These are phyloP conservation scores for Monosporozyma siamensis DNA, from an alignment of 805 yeast species.

Conservation along the genomic window DNA sequence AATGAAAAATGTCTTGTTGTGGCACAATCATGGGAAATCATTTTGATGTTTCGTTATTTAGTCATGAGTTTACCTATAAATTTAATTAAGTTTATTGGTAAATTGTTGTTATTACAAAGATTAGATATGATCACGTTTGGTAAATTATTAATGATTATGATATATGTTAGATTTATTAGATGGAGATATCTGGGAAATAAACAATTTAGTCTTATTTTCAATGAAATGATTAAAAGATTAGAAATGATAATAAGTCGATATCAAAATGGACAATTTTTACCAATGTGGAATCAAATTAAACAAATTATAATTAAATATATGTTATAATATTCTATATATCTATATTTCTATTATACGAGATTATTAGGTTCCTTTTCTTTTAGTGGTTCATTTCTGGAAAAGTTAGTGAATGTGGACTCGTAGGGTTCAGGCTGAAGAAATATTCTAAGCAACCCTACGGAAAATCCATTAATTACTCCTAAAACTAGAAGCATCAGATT, in stretches of 20 bases:
- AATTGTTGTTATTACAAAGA: neutral
- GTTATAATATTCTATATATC: too few relatives aligned
- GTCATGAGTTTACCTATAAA: slow-evolving; percentile 35
- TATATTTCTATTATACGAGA: too few relatives aligned
- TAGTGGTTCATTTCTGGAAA: too few relatives aligned
- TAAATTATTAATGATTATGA: slow-evolving; percentile 33
- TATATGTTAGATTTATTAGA: slow-evolving; percentile 48
- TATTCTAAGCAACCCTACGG: too few relatives aligned
- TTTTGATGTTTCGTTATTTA: slow-evolving; percentile 33
- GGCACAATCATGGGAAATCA: slow-evolving; percentile 42
- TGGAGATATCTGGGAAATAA: slow-evolving; percentile 49
- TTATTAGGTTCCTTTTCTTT: too few relatives aligned
- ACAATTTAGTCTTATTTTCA: slow-evolving; percentile 42
- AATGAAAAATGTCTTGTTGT: slow-evolving; percentile 36
- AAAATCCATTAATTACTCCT: too few relatives aligned
- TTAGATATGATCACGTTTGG: slow-evolving; percentile 25
- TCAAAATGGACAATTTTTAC: slow-evolving; percentile 8
- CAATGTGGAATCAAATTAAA: neutral
- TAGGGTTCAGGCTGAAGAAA: too few relatives aligned
- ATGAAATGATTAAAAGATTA: neutral
- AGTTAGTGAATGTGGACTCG: too few relatives aligned
- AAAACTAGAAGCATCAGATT: too few relatives aligned
- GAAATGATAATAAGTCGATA: neutral
- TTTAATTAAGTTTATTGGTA: slow-evolving; percentile 28
- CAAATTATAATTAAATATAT: slow-evolving; percentile 3